phyloP scores from a whole-genome alignment of 257 asterid species.

The Penstemon newberryi region DNA sequence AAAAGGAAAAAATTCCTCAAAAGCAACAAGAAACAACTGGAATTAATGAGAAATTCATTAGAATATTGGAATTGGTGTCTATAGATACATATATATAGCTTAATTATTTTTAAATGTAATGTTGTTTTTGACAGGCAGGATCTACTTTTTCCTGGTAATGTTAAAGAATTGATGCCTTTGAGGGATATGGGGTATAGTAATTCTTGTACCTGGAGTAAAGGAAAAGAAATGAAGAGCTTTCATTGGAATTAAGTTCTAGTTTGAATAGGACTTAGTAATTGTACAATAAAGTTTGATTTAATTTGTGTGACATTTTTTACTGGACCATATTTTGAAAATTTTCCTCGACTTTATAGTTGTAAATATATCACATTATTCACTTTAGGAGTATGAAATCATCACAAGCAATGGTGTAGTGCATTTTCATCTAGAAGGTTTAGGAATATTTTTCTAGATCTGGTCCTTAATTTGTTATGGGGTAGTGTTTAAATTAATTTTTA shows the following conservation, averaged over 20 bases:
- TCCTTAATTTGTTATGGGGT: too few relatives aligned
- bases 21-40: conserved; percentile 10
- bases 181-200: conserved; percentile 3
- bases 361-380: too few relatives aligned
- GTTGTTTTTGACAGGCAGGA: conserved; percentile 34
- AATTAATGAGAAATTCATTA: background rate
- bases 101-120: background rate
- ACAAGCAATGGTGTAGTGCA: too few relatives aligned
- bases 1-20: conserved; percentile 25
- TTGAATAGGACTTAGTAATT: background rate
- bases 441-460: too few relatives aligned
- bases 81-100: background rate
- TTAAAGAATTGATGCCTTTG: conserved; percentile 43
- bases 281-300: too few relatives aligned
- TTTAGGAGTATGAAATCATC: too few relatives aligned
- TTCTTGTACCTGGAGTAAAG: conserved; percentile 20
- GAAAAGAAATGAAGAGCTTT: conserved; percentile 9
- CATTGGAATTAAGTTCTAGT: conserved; percentile 15
- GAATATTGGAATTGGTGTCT: conserved; percentile 30
- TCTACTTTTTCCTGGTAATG: conserved; percentile 46
- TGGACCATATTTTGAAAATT: too few relatives aligned
- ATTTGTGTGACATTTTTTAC: too few relatives aligned
- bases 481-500: too few relatives aligned
- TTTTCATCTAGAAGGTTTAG: too few relatives aligned
- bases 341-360: too few relatives aligned